Percentiles rank a stretch among this genome's conserved stretches.
Evolutionary conservation across 1,284 basidiomycete genomes (phyloP).

Genomic region (Ganoderma leucocontextum): DNA sequence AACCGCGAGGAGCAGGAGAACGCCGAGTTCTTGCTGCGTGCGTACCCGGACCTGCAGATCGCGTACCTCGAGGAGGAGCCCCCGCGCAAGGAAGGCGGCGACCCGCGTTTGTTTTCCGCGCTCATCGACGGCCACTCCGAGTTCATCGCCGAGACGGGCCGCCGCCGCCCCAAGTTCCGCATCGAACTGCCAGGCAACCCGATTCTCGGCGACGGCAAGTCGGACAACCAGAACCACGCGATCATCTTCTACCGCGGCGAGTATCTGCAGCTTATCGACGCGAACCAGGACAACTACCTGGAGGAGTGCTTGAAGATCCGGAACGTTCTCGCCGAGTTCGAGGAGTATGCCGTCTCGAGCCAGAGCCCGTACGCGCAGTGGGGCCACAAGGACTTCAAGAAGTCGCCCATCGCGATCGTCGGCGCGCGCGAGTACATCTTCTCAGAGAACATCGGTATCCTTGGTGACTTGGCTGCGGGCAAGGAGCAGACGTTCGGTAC

Average conservation of each 20-base stretch:
- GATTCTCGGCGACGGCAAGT: conserved; percentile 98
- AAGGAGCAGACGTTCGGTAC: conserved; percentile 99
- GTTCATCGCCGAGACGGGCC: conserved; percentile 89
- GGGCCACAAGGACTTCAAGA: conserved; percentile 88
- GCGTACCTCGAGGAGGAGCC: conserved; percentile 98
- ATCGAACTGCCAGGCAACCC: conserved; percentile 99
- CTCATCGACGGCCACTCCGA: conserved; percentile 99
- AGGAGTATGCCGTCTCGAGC: conserved; percentile 88
- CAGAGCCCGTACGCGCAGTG: conserved; percentile 93
- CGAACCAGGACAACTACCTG: conserved; percentile 99
- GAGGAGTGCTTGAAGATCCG: conserved; percentile 99
- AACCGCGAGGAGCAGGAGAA: conserved; percentile 99
- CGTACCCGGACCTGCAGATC: conserved; percentile 99
- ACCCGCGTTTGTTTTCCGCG: conserved; percentile 94
- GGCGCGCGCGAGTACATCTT: conserved; percentile 99
- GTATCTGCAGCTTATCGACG: conserved; percentile 98
- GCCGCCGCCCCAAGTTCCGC: conserved; percentile 95
- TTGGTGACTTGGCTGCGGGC: conserved; percentile 97
- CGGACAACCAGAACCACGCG: conserved; percentile 99
- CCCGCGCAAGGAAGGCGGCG: conserved; percentile 92
- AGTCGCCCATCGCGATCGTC: conserved; percentile 94
- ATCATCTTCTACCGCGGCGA: conserved; percentile 99
- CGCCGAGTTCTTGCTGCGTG: conserved; percentile 96
- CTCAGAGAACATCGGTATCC: conserved; percentile 99
- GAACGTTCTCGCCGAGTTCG: conserved; percentile 98